These are phyloP conservation scores for Dipodascopsis tothii DNA, from an alignment of 805 yeast genomes.

Conservation along the genomic window DNA sequence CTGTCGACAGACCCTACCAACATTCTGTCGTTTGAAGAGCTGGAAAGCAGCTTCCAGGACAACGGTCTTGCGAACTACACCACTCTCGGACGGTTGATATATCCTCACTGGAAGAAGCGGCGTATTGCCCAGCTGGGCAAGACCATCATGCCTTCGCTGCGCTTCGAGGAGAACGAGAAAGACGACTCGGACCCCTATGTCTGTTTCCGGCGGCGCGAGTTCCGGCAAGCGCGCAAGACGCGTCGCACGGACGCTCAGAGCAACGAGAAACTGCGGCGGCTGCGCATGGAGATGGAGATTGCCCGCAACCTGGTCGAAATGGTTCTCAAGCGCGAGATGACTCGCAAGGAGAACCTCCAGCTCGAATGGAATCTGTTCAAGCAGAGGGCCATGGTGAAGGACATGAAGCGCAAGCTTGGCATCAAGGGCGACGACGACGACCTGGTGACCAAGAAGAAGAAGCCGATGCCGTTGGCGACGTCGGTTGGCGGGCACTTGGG, in stretches of 20 bases:
- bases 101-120: conserved; percentile 74
- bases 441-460: conserved; percentile 68
- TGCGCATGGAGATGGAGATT: conserved; percentile 68
- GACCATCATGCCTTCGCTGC: conserved; percentile 63
- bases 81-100: conserved; percentile 57
- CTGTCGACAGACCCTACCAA: conserved; percentile 76
- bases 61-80: conserved; percentile 8
- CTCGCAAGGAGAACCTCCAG: conserved; percentile 53
- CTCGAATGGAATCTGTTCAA: conserved; percentile 63
- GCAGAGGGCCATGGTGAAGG: conserved; percentile 62
- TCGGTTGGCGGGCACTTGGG: conserved; percentile 3
- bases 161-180: conserved; percentile 83
- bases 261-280: conserved; percentile 67
- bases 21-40: conserved; percentile 61
- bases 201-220: conserved; percentile 91
- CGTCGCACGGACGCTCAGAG: conserved; percentile 89
- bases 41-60: conserved; percentile 34
- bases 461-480: conserved; percentile 28
- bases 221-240: conserved; percentile 91
- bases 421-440: conserved; percentile 81
- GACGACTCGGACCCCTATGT: conserved; percentile 93
- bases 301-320: conserved; percentile 62
- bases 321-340: conserved; percentile 67
- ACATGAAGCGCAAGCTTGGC: conserved; percentile 64
- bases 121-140: conserved; percentile 65